phyloP scores from a whole-genome alignment of 129 eudicot genomes.

The Escallonia rubra region DNA sequence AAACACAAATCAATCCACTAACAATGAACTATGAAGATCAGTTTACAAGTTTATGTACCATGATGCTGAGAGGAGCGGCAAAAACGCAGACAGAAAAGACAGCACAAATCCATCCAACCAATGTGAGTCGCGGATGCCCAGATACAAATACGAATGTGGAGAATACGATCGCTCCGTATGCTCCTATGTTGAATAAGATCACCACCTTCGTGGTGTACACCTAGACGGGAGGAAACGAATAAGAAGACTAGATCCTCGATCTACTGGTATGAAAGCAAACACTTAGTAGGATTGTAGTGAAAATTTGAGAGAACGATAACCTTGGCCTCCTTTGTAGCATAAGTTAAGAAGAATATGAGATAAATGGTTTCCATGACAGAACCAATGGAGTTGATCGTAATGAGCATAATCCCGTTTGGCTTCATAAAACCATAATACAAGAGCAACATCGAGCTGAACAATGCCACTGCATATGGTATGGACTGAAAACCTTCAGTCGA shows the following conservation, averaged over 20 bases:
- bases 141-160: conserved; percentile 17
- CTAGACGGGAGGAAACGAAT: conserved; percentile 12
- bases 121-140: conserved; percentile 20
- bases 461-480: conserved; percentile 61
- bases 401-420: conserved; percentile 35
- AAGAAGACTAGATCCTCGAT: neutral
- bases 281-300: neutral
- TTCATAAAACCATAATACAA: conserved; percentile 53
- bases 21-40: too few species aligned
- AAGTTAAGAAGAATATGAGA: conserved; percentile 39
- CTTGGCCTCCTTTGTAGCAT: conserved; percentile 58
- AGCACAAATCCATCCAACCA: conserved; percentile 85
- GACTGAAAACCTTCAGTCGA: conserved; percentile 70
- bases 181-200: conserved; percentile 34
- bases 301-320: conserved; percentile 7
- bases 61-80: conserved; percentile 79
- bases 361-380: conserved; percentile 29
- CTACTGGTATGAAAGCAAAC: neutral
- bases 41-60: conserved; percentile 31
- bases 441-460: conserved; percentile 59
- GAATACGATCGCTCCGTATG: conserved; percentile 31
- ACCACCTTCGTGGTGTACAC: conserved; percentile 41
- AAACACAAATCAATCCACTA: too few species aligned
- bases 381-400: conserved; percentile 56
- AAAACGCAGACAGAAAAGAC: conserved; percentile 68